These are phyloP conservation scores for Pythium plurisporium DNA, from an alignment of 352 stramenopile genomes.

Conservation along the genomic window DNA sequence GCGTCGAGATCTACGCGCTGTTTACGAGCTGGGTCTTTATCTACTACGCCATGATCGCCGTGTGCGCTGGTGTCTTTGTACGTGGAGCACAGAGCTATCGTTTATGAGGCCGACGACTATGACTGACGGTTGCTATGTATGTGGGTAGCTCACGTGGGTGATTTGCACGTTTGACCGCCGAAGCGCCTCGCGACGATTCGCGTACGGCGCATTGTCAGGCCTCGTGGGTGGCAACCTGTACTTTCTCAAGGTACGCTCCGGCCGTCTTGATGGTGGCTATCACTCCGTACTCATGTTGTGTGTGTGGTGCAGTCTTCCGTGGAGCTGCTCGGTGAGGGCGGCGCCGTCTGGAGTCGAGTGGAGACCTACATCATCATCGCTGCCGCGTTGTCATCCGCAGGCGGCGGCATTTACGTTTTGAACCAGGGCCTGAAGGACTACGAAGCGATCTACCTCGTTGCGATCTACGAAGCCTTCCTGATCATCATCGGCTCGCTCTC, in stretches of 20 bases:
- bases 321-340: constrained; percentile 72
- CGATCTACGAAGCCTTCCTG: constrained; percentile 82
- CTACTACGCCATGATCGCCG: constrained; percentile 51
- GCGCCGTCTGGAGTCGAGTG: constrained; percentile 48
- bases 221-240: constrained; percentile 83
- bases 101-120: too few species aligned
- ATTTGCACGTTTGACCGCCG: constrained; percentile 60
- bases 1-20: constrained; percentile 71
- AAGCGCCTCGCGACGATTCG: constrained; percentile 73
- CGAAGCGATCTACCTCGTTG: constrained; percentile 82
- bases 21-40: constrained; percentile 73
- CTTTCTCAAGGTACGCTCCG: constrained; percentile 68
- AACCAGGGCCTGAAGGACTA: constrained; percentile 77
- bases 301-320: constrained; percentile 79
- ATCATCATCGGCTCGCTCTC: constrained; percentile 84
- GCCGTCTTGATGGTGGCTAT: neutral
- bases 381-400: constrained; percentile 54
- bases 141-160: constrained; percentile 59
- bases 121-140: too few species aligned
- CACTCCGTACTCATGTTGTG: too few species aligned
- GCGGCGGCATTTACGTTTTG: constrained; percentile 76
- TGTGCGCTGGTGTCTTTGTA: constrained; percentile 38
- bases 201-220: constrained; percentile 73
- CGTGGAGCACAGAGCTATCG: too few species aligned
- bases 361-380: constrained; percentile 79